Evolutionary conservation across 2,329 filamentous ascomycete genomes (phyloP).

Genomic region (Lecanosticta acicola): DNA sequence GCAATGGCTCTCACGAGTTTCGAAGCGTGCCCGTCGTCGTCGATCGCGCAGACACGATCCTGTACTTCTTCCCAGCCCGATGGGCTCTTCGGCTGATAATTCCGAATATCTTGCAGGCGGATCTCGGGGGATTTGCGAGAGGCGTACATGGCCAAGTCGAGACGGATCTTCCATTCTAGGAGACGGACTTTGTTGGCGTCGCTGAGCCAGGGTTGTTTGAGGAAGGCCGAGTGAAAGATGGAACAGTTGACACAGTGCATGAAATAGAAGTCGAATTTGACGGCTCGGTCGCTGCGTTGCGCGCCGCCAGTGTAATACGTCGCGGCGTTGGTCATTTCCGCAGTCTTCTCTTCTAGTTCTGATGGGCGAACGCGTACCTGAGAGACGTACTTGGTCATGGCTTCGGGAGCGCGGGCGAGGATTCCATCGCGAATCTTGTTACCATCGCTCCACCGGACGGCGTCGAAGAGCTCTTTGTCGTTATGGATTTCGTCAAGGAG

Average conservation of each 20-base stretch:
- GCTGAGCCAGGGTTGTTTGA: slow-evolving; percentile 56
- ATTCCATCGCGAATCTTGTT: slow-evolving; percentile 68
- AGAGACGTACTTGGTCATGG: slow-evolving; percentile 57
- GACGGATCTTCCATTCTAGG: slow-evolving; percentile 74
- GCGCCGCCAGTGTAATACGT: slow-evolving; percentile 57
- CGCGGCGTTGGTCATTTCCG: slow-evolving; percentile 65
- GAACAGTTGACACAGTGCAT: slow-evolving; percentile 67
- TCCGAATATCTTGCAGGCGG: slow-evolving; percentile 52
- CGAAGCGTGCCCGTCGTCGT: slow-evolving; percentile 75
- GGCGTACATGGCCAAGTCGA: slow-evolving; percentile 69
- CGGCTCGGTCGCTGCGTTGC: slow-evolving; percentile 56
- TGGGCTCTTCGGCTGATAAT: slow-evolving; percentile 52
- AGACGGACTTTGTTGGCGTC: slow-evolving; percentile 59
- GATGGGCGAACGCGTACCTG: slow-evolving; percentile 48
- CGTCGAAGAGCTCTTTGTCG: slow-evolving; percentile 52
- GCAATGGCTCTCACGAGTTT: slow-evolving; percentile 69
- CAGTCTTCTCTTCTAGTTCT: slow-evolving; percentile 53
- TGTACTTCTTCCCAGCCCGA: slow-evolving; percentile 42
- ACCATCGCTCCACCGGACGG: slow-evolving; percentile 48
- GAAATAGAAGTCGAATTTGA: slow-evolving; percentile 77
- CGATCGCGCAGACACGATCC: slow-evolving; percentile 40
- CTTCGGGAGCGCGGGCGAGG: slow-evolving; percentile 54
- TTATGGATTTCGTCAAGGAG: slow-evolving; percentile 57
- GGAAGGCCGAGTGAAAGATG: slow-evolving; percentile 66
- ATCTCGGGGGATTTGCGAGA: slow-evolving; percentile 61